A percentile compares a stretch with the other conserved stretches of the same genome.
Conservation (phyloP, 768 basidiomycete species). For the Leccinum imitatum region DNA sequence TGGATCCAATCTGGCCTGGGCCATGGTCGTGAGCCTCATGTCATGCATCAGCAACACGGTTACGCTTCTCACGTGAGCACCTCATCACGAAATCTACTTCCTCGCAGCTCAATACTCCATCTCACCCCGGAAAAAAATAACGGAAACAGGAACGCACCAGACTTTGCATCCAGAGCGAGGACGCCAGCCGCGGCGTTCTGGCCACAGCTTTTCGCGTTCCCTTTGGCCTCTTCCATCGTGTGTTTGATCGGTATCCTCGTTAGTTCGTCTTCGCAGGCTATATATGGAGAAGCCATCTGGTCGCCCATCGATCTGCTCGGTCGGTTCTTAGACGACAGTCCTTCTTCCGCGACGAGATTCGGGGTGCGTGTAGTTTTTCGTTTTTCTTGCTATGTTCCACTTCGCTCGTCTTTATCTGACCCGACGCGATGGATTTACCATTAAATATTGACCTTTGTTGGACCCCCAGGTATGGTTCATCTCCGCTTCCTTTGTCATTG, state of each 20-base stretch:
- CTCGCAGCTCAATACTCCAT: not conserved
- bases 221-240: conserved; percentile 70
- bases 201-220: conserved; percentile 71
- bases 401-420: not conserved
- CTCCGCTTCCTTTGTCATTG: conserved; percentile 73
- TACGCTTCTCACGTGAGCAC: conserved; percentile 64
- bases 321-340: conserved; percentile 63
- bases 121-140: conserved; percentile 11
- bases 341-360: conserved; percentile 65
- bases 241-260: conserved; percentile 83
- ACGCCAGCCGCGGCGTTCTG: conserved; percentile 56
- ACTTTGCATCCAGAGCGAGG: conserved; percentile 66
- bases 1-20: conserved; percentile 72
- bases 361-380: conserved; percentile 45
- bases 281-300: conserved; percentile 80
- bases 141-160: conserved; percentile 60
- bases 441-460: not conserved
- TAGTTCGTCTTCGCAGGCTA: conserved; percentile 69
- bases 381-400: not conserved
- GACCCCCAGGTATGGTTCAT: conserved; percentile 69
- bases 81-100: not conserved
- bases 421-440: not conserved
- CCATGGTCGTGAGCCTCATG: conserved; percentile 71
- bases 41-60: conserved; percentile 80
- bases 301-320: conserved; percentile 71